Evolutionary conservation across 2,329 filamentous ascomycete species (phyloP).

Genomic region (Fusarium sp.): DNA sequence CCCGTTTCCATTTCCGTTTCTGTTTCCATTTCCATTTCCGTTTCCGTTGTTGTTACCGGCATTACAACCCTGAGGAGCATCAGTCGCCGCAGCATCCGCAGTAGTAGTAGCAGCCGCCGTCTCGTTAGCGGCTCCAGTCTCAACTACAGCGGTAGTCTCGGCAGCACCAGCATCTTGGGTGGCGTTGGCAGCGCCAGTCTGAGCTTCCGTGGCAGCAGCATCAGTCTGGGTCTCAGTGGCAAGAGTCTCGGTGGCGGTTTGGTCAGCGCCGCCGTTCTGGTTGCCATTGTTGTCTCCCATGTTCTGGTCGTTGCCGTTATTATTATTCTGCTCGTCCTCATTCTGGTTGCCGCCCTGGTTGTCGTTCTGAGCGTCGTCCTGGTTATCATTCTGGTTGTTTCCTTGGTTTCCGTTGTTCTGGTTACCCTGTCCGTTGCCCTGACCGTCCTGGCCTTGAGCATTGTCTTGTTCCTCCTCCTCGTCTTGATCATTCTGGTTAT

Average conservation of each 20-base stretch:
- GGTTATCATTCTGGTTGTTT: background rate
- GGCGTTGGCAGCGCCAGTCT: background rate
- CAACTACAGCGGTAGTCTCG: background rate
- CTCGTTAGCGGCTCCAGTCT: background rate
- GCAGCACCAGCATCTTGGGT: background rate
- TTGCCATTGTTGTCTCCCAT: background rate
- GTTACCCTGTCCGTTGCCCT: background rate
- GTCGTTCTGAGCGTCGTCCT: background rate
- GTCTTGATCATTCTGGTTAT: background rate
- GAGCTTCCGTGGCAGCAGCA: background rate
- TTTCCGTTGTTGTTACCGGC: background rate
- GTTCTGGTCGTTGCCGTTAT: background rate
- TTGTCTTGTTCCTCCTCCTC: background rate
- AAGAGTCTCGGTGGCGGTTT: background rate
- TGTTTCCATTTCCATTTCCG: background rate
- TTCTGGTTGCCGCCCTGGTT: background rate
- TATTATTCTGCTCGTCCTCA: background rate
- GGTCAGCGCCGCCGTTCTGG: background rate
- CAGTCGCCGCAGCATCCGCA: background rate
- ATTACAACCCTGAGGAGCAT: background rate
- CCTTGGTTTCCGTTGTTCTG: background rate
- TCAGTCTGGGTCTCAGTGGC: background rate
- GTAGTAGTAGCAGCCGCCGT: background rate
- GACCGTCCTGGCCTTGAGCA: background rate
- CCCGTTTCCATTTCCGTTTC: background rate